Evolutionary conservation across 352 stramenopile genomes (phyloP).

Genomic region (Phytophthora brassicae): DNA sequence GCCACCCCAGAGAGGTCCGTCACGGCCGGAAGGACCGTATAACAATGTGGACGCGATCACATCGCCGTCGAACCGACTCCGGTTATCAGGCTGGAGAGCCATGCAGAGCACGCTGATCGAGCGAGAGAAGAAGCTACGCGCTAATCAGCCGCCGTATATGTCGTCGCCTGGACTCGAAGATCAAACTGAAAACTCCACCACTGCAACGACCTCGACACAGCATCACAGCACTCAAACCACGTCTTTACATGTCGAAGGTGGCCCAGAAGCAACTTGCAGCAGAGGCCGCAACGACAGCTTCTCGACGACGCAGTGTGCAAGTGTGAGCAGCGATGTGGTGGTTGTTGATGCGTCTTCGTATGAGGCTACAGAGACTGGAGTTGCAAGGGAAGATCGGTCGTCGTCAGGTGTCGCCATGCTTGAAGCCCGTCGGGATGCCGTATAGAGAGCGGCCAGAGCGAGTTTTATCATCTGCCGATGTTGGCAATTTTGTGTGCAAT

Average conservation of each 20-base stretch:
- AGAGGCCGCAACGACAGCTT: conserved; percentile 12
- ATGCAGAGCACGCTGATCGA: conserved; percentile 62
- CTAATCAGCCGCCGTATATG: conserved; percentile 29
- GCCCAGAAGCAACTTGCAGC: not conserved
- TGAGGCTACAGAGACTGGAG: conserved; percentile 18
- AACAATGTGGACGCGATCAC: conserved; percentile 72
- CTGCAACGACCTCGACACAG: conserved; percentile 5
- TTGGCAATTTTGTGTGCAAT: conserved; percentile 5
- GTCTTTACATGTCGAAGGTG: conserved; percentile 23
- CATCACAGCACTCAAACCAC: conserved; percentile 15
- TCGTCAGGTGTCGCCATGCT: conserved; percentile 26
- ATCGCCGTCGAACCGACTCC: conserved; percentile 65
- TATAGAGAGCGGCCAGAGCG: conserved; percentile 2
- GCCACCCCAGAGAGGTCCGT: conserved; percentile 13
- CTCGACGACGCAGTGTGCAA: not conserved
- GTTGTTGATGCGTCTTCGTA: conserved; percentile 22
- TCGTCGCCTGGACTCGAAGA: conserved; percentile 20
- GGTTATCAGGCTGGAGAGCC: conserved; percentile 61
- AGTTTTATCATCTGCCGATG: not conserved
- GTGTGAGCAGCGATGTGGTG: conserved; percentile 16
- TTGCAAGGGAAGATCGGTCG: conserved; percentile 4
- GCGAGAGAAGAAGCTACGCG: conserved; percentile 53
- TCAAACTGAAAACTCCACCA: not conserved
- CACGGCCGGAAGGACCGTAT: conserved; percentile 50
- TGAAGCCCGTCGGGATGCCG: conserved; percentile 18